Evolutionary conservation across 495 filamentous ascomycete genomes (phyloP).

Genomic region (Aspergillus ellipticus): DNA sequence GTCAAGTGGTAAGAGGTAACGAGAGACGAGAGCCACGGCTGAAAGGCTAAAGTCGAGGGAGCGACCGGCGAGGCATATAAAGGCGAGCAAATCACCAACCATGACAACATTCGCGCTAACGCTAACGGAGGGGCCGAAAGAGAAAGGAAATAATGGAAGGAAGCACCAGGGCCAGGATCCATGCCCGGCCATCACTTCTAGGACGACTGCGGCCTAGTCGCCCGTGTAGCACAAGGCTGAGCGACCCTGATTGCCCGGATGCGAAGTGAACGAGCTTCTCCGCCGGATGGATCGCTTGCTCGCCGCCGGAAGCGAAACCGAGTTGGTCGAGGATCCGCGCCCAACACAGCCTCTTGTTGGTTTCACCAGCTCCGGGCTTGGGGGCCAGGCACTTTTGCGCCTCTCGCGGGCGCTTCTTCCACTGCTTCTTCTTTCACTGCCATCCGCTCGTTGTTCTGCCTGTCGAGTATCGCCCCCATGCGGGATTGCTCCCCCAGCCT

Average conservation of each 20-base stretch:
- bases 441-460: not conserved
- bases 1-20: not conserved
- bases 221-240: not conserved
- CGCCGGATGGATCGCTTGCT: no score
- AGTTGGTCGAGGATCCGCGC: not conserved
- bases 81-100: not conserved
- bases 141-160: no score
- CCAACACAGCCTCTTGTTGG: conserved; percentile 1
- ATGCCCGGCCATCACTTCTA: not conserved
- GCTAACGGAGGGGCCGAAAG: not conserved
- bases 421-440: not conserved
- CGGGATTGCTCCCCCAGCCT: not conserved
- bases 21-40: conserved; percentile 3
- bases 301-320: not conserved
- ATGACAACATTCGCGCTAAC: not conserved
- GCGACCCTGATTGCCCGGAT: not conserved
- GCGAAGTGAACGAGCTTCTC: not conserved
- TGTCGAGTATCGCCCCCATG: not conserved
- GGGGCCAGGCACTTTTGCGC: not conserved
- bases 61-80: conserved; percentile 2
- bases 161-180: no score
- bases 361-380: not conserved
- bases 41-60: not conserved
- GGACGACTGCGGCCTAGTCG: not conserved
- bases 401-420: no score